Evolutionary conservation across 2,329 filamentous ascomycete species (phyloP), one percentile per base, ranked within the genome.

Genomic region (Aphanocladium album): DNA sequence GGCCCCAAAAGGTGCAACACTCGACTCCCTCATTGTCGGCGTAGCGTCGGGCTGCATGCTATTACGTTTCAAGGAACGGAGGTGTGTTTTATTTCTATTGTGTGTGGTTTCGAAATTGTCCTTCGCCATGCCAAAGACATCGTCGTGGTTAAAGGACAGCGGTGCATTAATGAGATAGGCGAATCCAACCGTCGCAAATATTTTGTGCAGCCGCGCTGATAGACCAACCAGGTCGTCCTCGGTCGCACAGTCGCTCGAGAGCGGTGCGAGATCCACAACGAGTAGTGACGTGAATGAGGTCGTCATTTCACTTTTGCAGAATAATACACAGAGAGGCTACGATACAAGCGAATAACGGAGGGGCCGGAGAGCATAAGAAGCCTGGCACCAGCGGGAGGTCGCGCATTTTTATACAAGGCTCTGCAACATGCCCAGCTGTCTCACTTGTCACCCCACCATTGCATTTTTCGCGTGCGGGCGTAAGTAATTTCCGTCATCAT

Each of bases 121-220:
- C 52, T 70, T 68, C 3, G 74, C 74, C 8, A 80, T 64, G 1
- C 62, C 63, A 62, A 80, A 79, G 1, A 80, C 72, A 54, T 77
- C 72, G 1, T 73, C 72, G 62, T 79, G 75, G 39, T 65, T 64
- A 65, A 75, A 78, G 27, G 72, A 74, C 27, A 79, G 63, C 0
- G 77, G 76, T 5, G 71, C 59, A 62, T 79, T 77, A 37, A 72
- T 68, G 8, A 80, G 70, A 63, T 80, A 80, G 7, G 77, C 77
- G 64, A 79, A 80, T 8, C 78, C 77, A 3, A 75, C 76, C 2
- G 76, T 79, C 5, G 75, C 68, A 60, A 79, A 78, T 14, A 76
- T 75, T 55, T 76, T 65, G 65, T 76, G 71, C 7, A 80, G 68
- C 47, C 70, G 67, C 16, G 69, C 62, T 60, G 75, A 73, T n/a